A percentile compares a stretch with the other conserved stretches of the same genome.
phyloP scores from a whole-genome alignment of 352 stramenopile species.

The Sclerospora graminicola region DNA sequence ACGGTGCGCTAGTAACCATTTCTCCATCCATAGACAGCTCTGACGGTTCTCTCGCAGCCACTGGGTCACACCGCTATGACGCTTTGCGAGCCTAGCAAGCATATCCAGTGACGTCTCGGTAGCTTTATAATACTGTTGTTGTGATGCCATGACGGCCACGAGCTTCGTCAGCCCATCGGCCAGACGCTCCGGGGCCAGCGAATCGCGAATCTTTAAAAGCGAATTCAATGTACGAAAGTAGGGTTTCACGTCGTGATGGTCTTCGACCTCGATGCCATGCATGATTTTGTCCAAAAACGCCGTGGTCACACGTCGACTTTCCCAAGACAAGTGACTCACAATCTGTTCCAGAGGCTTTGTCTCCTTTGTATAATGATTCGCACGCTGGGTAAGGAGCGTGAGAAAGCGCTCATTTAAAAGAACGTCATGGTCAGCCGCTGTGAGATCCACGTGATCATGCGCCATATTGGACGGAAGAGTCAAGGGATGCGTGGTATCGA shows the following conservation, averaged over 20 bases:
- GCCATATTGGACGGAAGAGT: constrained; percentile 51
- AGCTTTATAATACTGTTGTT: constrained; percentile 82
- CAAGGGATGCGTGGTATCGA: constrained; percentile 16
- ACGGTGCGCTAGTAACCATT: constrained; percentile 66
- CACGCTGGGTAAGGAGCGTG: constrained; percentile 62
- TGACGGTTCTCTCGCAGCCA: constrained; percentile 61
- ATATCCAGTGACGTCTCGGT: constrained; percentile 83
- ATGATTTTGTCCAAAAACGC: constrained; percentile 58
- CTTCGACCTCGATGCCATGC: constrained; percentile 62
- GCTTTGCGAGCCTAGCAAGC: constrained; percentile 73
- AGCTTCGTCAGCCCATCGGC: constrained; percentile 61
- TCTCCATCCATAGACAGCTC: constrained; percentile 75
- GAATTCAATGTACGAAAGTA: constrained; percentile 82
- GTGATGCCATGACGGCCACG: constrained; percentile 67
- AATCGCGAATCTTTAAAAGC: constrained; percentile 71
- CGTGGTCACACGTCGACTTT: constrained; percentile 46
- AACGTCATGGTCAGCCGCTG: constrained; percentile 44
- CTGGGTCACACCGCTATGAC: constrained; percentile 40
- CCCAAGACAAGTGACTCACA: constrained; percentile 68
- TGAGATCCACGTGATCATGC: constrained; percentile 60
- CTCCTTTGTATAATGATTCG: constrained; percentile 65
- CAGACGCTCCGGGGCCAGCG: constrained; percentile 45
- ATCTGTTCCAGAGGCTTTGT: constrained; percentile 75
- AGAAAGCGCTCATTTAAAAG: constrained; percentile 68
- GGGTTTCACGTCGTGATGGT: constrained; percentile 83